Conservation (phyloP, 2,329 filamentous ascomycete genomes). For the Fusarium paranaense region DNA sequence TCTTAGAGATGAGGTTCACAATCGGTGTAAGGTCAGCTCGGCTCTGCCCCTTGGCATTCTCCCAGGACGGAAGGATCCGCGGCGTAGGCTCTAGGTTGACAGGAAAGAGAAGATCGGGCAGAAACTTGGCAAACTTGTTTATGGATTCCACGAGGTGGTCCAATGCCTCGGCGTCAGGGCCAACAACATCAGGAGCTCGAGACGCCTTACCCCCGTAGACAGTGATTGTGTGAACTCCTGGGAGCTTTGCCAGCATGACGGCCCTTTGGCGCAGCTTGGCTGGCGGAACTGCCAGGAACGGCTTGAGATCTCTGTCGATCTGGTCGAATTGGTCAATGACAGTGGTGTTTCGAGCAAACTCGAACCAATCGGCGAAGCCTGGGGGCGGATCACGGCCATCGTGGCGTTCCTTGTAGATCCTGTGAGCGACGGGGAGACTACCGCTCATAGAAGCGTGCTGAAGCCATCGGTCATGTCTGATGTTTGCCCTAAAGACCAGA, state of each 20-base stretch:
- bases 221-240: conserved; percentile 61
- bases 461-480: conserved; percentile 63
- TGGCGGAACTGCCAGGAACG: conserved; percentile 82
- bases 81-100: conserved; percentile 75
- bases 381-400: conserved; percentile 79
- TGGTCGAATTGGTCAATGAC: conserved; percentile 86
- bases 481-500: conserved; percentile 61
- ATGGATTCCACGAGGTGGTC: conserved; percentile 73
- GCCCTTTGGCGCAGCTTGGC: conserved; percentile 73
- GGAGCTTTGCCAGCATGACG: conserved; percentile 52
- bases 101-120: conserved; percentile 86
- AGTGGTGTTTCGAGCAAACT: conserved; percentile 77
- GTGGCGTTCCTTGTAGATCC: conserved; percentile 63
- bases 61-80: conserved; percentile 66
- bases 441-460: conserved; percentile 59
- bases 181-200: conserved; percentile 50
- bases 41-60: conserved; percentile 59
- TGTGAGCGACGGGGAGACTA: conserved; percentile 59
- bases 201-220: conserved; percentile 73
- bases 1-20: conserved; percentile 45
- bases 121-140: conserved; percentile 74
- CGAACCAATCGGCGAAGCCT: conserved; percentile 87
- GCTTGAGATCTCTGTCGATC: conserved; percentile 78
- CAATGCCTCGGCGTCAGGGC: conserved; percentile 51
- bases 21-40: conserved; percentile 44